Conservation (phyloP, 2,329 filamentous ascomycete species). For the Phaeoacremonium minimum region DNA sequence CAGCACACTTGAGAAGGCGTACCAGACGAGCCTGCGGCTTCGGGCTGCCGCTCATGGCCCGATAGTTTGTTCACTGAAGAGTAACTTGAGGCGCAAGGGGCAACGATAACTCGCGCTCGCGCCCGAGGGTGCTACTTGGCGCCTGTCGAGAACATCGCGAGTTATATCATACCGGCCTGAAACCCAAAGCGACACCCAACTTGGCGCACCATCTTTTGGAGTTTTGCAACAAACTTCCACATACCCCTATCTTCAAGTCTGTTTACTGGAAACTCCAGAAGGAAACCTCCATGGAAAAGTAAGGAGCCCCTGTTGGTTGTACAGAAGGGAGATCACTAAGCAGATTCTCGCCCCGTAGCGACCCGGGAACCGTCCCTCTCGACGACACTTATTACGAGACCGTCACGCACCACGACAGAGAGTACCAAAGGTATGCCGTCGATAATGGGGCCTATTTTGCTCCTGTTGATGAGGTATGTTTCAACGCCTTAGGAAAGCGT, state of each 20-base stretch:
- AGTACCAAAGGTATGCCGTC: conserved; percentile 64
- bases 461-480: conserved; percentile 65
- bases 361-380: conserved; percentile 44
- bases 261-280: too few species aligned
- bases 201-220: too few species aligned
- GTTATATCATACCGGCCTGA: conserved; percentile 5
- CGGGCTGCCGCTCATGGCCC: conserved; percentile 13
- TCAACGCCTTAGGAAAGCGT: not conserved
- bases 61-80: conserved; percentile 2
- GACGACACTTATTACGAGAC: conserved; percentile 57
- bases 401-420: conserved; percentile 55
- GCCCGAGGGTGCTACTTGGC: too few species aligned
- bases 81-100: too few species aligned
- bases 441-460: conserved; percentile 62
- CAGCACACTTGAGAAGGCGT: conserved; percentile 1
- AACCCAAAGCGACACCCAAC: conserved; percentile 2
- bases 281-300: too few species aligned
- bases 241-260: too few species aligned
- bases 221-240: too few species aligned
- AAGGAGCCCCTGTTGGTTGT: too few species aligned
- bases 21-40: too few species aligned
- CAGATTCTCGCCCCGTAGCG: conserved; percentile 28
- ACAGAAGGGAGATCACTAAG: conserved; percentile 14
- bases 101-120: too few species aligned
- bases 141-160: too few species aligned